phyloP scores from a whole-genome alignment of 2,329 filamentous ascomycete species.

The Botryosphaeria dothidea region DNA sequence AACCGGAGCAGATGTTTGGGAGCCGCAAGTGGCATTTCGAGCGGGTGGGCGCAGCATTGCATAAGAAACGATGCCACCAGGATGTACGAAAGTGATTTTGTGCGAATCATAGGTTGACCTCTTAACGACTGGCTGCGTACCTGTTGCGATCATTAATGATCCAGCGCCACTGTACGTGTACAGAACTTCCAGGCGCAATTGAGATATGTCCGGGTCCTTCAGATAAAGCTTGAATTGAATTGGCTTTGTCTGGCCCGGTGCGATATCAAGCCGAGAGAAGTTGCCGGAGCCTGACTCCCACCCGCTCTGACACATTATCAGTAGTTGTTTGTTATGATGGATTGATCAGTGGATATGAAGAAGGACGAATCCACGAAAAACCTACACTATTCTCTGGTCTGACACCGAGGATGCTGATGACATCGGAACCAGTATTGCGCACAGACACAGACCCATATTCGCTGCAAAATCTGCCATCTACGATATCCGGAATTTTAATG shows the following conservation, averaged over 20 bases:
- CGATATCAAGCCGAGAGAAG: neutral
- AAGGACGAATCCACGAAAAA: neutral
- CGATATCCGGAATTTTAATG: constrained; percentile 54
- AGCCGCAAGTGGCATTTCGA: constrained; percentile 34
- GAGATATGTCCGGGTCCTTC: constrained; percentile 26
- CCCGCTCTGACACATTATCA: neutral
- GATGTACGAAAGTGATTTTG: constrained; percentile 57
- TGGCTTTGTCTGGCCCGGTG: constrained; percentile 44
- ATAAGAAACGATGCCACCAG: constrained; percentile 57
- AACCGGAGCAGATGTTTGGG: constrained; percentile 43
- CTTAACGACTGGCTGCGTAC: constrained; percentile 1
- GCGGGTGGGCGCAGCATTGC: constrained; percentile 58
- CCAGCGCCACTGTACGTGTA: constrained; percentile 25
- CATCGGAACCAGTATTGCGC: constrained; percentile 45
- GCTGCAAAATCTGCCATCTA: constrained; percentile 49
- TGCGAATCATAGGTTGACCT: constrained; percentile 45
- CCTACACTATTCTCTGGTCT: constrained; percentile 19
- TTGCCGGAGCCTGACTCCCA: neutral
- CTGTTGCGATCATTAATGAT: constrained; percentile 22
- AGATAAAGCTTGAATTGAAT: constrained; percentile 37
- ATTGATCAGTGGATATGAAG: neutral
- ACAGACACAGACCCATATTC: constrained; percentile 51
- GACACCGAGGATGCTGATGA: constrained; percentile 38
- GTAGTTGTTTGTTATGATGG: neutral
- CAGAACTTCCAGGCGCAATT: constrained; percentile 28